Evolutionary conservation across 768 basidiomycete species (phyloP).

Genomic region (Pisolithus sp.): DNA sequence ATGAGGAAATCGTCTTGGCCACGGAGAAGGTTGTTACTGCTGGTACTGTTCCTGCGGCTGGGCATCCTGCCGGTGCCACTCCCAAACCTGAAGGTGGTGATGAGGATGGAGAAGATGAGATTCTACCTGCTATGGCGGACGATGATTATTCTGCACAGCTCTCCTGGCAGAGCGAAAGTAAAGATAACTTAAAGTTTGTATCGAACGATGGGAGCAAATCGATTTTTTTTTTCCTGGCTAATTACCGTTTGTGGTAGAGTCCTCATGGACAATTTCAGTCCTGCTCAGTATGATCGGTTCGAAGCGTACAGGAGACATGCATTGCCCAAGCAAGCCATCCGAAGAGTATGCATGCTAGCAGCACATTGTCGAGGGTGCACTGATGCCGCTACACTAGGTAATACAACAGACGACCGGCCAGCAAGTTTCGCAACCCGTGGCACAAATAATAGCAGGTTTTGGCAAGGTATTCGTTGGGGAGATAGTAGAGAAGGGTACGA

Average conservation of each 20-base stretch:
- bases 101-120: constrained; percentile 73
- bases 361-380: not conserved
- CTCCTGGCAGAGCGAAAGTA: constrained; percentile 82
- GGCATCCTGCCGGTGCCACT: not conserved
- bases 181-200: constrained; percentile 75
- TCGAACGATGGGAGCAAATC: not conserved
- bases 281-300: constrained; percentile 81
- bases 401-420: constrained; percentile 78
- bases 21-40: not conserved
- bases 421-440: constrained; percentile 80
- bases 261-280: constrained; percentile 82
- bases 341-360: constrained; percentile 47
- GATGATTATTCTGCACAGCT: constrained; percentile 82
- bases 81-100: constrained; percentile 35
- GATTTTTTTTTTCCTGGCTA: constrained; percentile 5
- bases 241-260: constrained; percentile 43
- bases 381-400: constrained; percentile 39
- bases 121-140: constrained; percentile 80
- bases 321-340: constrained; percentile 73
- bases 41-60: not conserved
- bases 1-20: not conserved
- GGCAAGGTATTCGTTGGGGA: constrained; percentile 91
- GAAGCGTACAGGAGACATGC: constrained; percentile 84
- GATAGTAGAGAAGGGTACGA: constrained; percentile 77
- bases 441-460: constrained; percentile 86